A percentile compares a stretch with the other conserved stretches of the same genome.
phyloP scores from a whole-genome alignment of 1,284 basidiomycete species.

The Bjerkandera adusta region DNA sequence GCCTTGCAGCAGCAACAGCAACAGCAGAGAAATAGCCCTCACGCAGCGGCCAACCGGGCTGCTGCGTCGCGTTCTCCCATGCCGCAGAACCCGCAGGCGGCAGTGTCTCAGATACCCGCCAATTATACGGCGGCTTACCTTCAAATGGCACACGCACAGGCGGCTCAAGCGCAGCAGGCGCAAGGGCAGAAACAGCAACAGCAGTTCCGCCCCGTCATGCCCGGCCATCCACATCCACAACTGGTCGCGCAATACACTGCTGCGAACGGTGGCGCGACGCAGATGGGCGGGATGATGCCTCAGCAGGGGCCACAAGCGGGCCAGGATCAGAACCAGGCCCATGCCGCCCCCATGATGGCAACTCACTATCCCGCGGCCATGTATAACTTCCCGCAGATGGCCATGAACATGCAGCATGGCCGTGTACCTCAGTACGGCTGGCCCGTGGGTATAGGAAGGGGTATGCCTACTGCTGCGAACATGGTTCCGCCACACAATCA shows the following conservation, averaged over 20 bases:
- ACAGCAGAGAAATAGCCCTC: conserved; percentile 6
- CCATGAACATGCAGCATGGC: conserved; percentile 20
- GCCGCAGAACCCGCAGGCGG: conserved; percentile 3
- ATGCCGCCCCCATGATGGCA: conserved; percentile 22
- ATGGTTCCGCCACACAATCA: conserved; percentile 2
- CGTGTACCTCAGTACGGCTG: conserved; percentile 28
- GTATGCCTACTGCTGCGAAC: conserved; percentile 24
- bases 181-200: conserved; percentile 1
- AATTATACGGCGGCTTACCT: no score
- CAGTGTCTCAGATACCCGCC: conserved; percentile 1
- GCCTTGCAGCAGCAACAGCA: background rate
- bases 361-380: conserved; percentile 31
- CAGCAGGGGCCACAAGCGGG: conserved; percentile 9
- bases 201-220: background rate
- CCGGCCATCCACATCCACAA: background rate
- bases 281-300: conserved; percentile 1
- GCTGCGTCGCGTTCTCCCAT: conserved; percentile 5
- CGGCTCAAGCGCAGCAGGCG: background rate
- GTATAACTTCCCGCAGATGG: conserved; percentile 30
- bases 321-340: conserved; percentile 17
- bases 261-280: conserved; percentile 1
- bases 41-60: conserved; percentile 3
- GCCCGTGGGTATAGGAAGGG: conserved; percentile 26
- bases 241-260: conserved; percentile 4
- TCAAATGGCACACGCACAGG: conserved; percentile 9